Percentiles rank a stretch among this genome's conserved stretches.
These are phyloP conservation scores for Symbiodinium pilosum DNA, from an alignment of 73 alveolate species.

Conservation along the genomic window DNA sequence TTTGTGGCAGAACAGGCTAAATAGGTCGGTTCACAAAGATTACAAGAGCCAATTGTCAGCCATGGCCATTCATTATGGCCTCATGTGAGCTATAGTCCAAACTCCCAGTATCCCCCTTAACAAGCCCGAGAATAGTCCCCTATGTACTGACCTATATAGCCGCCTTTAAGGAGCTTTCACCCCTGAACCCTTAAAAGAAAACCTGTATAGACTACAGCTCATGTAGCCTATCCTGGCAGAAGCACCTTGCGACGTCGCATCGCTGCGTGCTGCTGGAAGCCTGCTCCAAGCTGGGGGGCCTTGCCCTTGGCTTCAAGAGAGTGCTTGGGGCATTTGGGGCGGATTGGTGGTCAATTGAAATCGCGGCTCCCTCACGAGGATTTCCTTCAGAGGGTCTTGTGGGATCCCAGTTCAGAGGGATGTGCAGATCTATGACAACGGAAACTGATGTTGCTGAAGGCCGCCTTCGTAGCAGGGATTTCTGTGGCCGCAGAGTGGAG, in stretches of 20 bases:
- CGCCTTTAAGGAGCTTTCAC: neutral
- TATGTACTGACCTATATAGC: no score
- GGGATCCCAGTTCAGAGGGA: neutral
- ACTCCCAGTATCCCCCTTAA: no score
- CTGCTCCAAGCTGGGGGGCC: slow-evolving; percentile 17
- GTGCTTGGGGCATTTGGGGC: neutral
- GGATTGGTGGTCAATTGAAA: neutral
- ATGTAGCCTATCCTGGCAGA: neutral
- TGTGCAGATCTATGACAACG: neutral
- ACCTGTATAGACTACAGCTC: neutral
- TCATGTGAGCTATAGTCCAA: no score
- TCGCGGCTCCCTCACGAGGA: neutral
- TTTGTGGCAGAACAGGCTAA: no score
- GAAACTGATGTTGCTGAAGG: neutral
- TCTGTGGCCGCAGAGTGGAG: slow-evolving; percentile 71
- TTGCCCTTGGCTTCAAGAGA: neutral
- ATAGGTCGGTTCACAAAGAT: no score
- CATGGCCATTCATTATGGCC: no score
- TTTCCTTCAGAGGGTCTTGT: no score
- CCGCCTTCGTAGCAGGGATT: slow-evolving; percentile 48
- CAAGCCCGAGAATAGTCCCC: no score
- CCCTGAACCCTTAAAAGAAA: neutral
- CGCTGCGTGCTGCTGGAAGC: slow-evolving; percentile 62
- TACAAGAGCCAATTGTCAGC: no score
- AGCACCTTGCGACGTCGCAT: slow-evolving; percentile 3